Conservation (phyloP, 2,329 filamentous ascomycete species). For the Gaeumannomyces tritici region DNA sequence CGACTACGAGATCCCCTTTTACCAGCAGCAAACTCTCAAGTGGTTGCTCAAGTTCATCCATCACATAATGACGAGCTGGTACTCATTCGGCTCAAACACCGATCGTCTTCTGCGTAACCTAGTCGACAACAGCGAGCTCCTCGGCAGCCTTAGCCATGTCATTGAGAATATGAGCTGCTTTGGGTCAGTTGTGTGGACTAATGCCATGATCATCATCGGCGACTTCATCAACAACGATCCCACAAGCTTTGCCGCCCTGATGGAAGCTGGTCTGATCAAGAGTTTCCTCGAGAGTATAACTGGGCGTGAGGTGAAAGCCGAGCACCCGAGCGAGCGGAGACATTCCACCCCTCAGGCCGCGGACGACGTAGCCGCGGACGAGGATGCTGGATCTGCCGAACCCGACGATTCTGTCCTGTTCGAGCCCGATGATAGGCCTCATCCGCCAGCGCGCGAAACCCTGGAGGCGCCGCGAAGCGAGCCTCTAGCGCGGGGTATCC, state of each 20-base stretch:
- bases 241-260: conserved; percentile 92
- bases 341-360: neutral
- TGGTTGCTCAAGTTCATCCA: conserved; percentile 95
- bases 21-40: conserved; percentile 86
- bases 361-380: conserved; percentile 18
- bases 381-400: conserved; percentile 24
- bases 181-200: conserved; percentile 92
- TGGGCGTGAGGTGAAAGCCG: conserved; percentile 33
- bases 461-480: conserved; percentile 33
- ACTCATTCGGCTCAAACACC: conserved; percentile 63
- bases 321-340: conserved; percentile 16
- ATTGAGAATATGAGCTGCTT: conserved; percentile 72
- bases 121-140: conserved; percentile 81
- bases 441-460: conserved; percentile 42
- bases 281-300: conserved; percentile 78
- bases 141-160: conserved; percentile 70
- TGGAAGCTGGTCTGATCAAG: conserved; percentile 83
- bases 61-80: conserved; percentile 80
- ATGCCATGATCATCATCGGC: conserved; percentile 81
- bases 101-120: conserved; percentile 86
- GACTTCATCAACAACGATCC: conserved; percentile 99
- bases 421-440: conserved; percentile 30
- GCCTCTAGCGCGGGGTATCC: conserved; percentile 58
- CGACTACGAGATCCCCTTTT: conserved; percentile 89
- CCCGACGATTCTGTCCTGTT: conserved; percentile 28